phyloP scores from a whole-genome alignment of 2,329 filamentous ascomycete species.

The Tolypocladium tropicale region DNA sequence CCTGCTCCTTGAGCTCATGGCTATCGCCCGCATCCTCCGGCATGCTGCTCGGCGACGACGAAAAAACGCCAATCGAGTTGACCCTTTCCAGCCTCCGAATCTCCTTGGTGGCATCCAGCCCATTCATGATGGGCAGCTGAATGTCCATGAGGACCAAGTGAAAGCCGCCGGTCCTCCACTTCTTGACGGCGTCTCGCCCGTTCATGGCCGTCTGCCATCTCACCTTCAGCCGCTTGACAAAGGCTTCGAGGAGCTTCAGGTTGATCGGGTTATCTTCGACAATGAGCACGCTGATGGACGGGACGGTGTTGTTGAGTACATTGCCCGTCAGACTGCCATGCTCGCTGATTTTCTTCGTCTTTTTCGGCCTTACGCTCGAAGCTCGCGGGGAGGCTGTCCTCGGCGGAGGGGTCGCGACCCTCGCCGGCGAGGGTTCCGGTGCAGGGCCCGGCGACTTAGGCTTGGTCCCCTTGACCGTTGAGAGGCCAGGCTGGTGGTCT shows the following conservation, averaged over 20 bases:
- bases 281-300: conserved; percentile 93
- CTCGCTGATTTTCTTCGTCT: conserved; percentile 40
- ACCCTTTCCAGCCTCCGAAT: conserved; percentile 82
- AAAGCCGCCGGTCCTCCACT: conserved; percentile 88
- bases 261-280: conserved; percentile 99
- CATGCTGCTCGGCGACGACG: conserved; percentile 50
- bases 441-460: conserved; percentile 45
- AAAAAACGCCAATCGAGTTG: conserved; percentile 88
- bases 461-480: conserved; percentile 39
- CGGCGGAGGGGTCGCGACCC: conserved; percentile 44
- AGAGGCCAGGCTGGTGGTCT: conserved; percentile 35
- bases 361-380: conserved; percentile 34
- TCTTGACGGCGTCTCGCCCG: conserved; percentile 81
- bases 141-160: conserved; percentile 98
- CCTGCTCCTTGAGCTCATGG: conserved; percentile 47
- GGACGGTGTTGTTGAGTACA: conserved; percentile 71
- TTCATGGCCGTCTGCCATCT: conserved; percentile 97
- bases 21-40: conserved; percentile 28
- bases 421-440: conserved; percentile 27
- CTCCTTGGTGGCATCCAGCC: conserved; percentile 87
- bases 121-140: conserved; percentile 92
- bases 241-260: conserved; percentile 81
- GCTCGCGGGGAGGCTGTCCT: conserved; percentile 39
- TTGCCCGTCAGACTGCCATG: conserved; percentile 35
- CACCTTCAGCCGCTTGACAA: conserved; percentile 92